These are phyloP conservation scores for Lecanicillium sp. DNA, from an alignment of 2,329 filamentous ascomycete species.

Conservation along the genomic window DNA sequence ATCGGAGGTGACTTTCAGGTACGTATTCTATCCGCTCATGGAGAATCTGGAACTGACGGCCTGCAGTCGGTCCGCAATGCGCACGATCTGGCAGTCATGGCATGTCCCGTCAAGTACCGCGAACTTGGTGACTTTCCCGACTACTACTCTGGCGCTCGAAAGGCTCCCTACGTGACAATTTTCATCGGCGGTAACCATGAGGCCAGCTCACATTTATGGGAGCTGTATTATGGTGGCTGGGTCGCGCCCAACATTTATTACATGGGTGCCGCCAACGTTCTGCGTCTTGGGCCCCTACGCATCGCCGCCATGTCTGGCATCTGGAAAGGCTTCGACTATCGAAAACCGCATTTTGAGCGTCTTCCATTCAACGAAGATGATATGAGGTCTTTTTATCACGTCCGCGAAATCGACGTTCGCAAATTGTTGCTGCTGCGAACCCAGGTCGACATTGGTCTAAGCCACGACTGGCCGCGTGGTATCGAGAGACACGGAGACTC, in stretches of 20 bases:
- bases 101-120: constrained; percentile 83
- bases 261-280: constrained; percentile 83
- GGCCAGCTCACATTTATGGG: constrained; percentile 81
- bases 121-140: constrained; percentile 86
- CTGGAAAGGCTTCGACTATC: constrained; percentile 88
- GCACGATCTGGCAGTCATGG: constrained; percentile 80
- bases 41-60: constrained; percentile 8
- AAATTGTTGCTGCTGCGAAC: constrained; percentile 80
- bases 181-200: constrained; percentile 97
- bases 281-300: constrained; percentile 75
- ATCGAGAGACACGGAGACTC: constrained; percentile 75
- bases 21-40: constrained; percentile 16
- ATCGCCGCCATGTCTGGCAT: constrained; percentile 91
- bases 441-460: constrained; percentile 85
- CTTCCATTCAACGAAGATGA: constrained; percentile 77
- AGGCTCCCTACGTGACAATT: constrained; percentile 81
- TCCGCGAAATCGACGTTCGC: constrained; percentile 82
- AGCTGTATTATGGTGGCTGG: constrained; percentile 96
- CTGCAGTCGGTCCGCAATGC: constrained; percentile 76
- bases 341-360: constrained; percentile 75
- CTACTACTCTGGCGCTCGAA: constrained; percentile 77
- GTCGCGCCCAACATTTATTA: constrained; percentile 97
- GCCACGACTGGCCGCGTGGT: constrained; percentile 89
- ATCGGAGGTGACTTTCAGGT: constrained; percentile 96
- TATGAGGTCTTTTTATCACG: constrained; percentile 78